A percentile compares a stretch with the other conserved stretches of the same genome.
Evolutionary conservation across 345 rosid genomes (phyloP).

Genomic region (Moricandia moricandioides): DNA sequence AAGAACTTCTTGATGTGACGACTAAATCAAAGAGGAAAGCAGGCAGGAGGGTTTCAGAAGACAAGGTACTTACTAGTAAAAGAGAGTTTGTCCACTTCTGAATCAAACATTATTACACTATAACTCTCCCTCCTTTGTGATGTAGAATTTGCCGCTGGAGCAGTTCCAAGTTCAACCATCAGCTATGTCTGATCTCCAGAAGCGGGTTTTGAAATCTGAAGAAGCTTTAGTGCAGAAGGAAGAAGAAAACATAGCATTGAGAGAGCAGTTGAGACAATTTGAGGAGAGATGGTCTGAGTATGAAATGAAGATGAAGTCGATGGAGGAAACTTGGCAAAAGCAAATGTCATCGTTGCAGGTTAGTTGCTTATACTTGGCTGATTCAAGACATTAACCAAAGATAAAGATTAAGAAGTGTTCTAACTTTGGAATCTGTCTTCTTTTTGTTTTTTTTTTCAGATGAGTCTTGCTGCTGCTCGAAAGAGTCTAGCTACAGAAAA

Average conservation of each 20-base stretch:
- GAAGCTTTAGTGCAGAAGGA: conserved; percentile 65
- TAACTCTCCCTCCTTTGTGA: conserved; percentile 8
- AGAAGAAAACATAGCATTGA: conserved; percentile 71
- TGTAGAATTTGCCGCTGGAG: conserved; percentile 57
- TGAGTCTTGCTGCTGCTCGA: conserved; percentile 74
- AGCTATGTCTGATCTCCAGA: conserved; percentile 66
- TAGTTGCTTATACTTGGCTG: background rate
- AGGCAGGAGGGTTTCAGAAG: conserved; percentile 54
- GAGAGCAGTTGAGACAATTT: conserved; percentile 65
- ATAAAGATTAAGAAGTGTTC: background rate
- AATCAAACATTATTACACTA: background rate
- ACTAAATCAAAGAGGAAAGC: conserved; percentile 44
- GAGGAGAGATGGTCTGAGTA: conserved; percentile 77
- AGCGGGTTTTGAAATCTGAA: conserved; percentile 70
- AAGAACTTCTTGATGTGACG: conserved; percentile 42
- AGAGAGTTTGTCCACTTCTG: conserved; percentile 5
- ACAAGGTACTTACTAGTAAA: conserved; percentile 53
- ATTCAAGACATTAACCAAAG: background rate
- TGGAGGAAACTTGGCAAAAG: conserved; percentile 95
- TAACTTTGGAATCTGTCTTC: background rate
- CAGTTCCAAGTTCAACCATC: conserved; percentile 56
- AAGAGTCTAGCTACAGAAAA: conserved; percentile 66
- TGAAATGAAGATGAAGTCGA: conserved; percentile 82
- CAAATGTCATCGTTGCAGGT: conserved; percentile 91
- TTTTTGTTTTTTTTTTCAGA: conserved; percentile 41